Evolutionary conservation across 352 stramenopile species (phyloP).

Genomic region (Phytophthora ohioensis): DNA sequence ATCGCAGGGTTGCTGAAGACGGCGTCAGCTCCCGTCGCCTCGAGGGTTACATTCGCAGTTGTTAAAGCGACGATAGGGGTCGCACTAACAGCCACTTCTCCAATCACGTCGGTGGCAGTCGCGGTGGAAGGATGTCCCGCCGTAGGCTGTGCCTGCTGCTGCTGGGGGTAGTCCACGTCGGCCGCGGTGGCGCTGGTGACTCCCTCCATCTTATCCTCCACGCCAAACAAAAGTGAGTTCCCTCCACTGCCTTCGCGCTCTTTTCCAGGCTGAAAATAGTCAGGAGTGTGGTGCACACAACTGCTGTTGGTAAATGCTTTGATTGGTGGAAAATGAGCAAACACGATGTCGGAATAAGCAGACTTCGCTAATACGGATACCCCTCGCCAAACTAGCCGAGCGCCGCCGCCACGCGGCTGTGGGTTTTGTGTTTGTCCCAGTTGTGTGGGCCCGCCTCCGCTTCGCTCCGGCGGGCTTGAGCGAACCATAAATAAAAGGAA

Average conservation of each 20-base stretch:
- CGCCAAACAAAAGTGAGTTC: conserved; percentile 31
- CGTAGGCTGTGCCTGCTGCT: neutral
- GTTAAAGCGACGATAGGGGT: neutral
- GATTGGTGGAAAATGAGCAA: too few species aligned
- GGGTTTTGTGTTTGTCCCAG: too few species aligned
- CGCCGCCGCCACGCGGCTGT: too few species aligned
- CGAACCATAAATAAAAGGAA: too few species aligned
- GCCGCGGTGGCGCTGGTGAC: neutral
- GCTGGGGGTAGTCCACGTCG: neutral
- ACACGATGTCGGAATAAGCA: too few species aligned
- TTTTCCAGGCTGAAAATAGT: conserved; percentile 16
- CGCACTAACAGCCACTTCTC: neutral
- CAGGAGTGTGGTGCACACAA: too few species aligned
- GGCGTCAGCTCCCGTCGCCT: conserved; percentile 3
- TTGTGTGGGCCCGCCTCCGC: too few species aligned
- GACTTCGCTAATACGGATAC: too few species aligned
- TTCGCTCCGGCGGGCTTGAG: too few species aligned
- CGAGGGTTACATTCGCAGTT: neutral
- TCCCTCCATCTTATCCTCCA: conserved; percentile 24
- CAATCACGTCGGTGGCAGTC: neutral
- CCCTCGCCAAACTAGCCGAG: too few species aligned
- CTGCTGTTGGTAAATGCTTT: too few species aligned
- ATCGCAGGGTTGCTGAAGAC: conserved; percentile 1
- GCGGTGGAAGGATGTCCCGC: neutral
- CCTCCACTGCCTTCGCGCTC: conserved; percentile 16